These are phyloP conservation scores for Teunomyces funiuensis DNA, from an alignment of 805 yeast species.

Conservation along the genomic window DNA sequence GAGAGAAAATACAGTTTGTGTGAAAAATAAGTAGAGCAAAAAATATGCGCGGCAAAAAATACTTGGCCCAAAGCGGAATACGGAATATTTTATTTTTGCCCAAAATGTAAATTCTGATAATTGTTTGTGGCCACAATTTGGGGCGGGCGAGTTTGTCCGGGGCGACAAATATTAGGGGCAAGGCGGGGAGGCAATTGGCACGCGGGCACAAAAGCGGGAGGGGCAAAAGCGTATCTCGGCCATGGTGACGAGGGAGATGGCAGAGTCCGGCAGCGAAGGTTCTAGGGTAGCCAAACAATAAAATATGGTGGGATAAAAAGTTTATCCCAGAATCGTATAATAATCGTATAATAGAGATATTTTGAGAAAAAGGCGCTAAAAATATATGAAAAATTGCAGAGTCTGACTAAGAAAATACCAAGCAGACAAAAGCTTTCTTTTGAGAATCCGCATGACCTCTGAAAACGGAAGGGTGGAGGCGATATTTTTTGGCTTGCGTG, in stretches of 20 bases:
- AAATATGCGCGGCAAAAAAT: neutral
- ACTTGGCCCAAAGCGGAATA: neutral
- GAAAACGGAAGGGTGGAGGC: neutral
- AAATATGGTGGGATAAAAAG: neutral
- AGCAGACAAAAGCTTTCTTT: neutral
- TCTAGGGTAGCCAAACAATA: neutral
- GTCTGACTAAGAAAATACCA: slow-evolving; percentile 3
- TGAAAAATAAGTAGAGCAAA: too few relatives aligned
- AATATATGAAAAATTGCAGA: neutral
- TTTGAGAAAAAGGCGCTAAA: neutral
- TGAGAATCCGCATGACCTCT: slow-evolving; percentile 1
- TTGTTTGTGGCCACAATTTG: neutral
- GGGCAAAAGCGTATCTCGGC: neutral
- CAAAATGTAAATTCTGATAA: neutral
- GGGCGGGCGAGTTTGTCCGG: neutral
- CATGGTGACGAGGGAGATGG: too few relatives aligned
- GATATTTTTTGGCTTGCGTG: slow-evolving; percentile 1
- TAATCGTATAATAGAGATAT: slow-evolving; percentile 6
- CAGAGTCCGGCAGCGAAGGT: neutral
- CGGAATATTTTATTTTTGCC: neutral
- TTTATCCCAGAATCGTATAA: neutral
- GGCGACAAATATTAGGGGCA: neutral
- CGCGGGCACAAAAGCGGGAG: neutral
- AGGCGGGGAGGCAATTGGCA: neutral
- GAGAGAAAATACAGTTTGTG: neutral